Conservation (phyloP, 23 red algal genomes). For the Chondrus crispus region DNA sequence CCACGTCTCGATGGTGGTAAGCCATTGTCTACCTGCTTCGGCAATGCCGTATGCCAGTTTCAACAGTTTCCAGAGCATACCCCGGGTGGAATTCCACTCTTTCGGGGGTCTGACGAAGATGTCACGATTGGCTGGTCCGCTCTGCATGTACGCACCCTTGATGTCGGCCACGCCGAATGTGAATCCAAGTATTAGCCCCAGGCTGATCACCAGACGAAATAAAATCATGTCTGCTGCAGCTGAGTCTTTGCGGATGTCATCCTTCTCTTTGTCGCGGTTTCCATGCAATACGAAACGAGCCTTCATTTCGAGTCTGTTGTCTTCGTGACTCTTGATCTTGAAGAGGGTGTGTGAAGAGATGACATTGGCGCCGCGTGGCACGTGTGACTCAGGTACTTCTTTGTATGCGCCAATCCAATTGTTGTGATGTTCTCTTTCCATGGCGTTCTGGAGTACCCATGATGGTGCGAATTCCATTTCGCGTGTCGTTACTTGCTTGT, state of each 20-base stretch:
- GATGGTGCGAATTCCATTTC: slow-evolving; percentile 9
- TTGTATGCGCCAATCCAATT: slow-evolving; percentile 1
- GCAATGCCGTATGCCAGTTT: not conserved
- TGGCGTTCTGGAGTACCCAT: not conserved
- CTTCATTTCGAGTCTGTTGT: not conserved
- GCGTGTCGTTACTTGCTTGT: not conserved
- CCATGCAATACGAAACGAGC: slow-evolving; percentile 9
- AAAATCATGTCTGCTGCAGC: not conserved
- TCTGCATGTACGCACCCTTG: slow-evolving; percentile 2
- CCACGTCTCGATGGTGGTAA: not conserved
- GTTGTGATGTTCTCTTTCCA: not conserved
- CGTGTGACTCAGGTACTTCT: not conserved
- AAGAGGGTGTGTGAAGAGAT: not conserved
- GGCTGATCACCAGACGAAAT: slow-evolving; percentile 3
- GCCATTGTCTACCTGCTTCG: not conserved
- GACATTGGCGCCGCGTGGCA: not conserved
- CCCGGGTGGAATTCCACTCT: not conserved
- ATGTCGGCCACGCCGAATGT: not conserved
- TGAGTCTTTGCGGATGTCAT: slow-evolving; percentile 30
- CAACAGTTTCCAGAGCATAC: not conserved
- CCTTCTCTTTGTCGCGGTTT: slow-evolving; percentile 38
- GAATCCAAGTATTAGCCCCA: not conserved
- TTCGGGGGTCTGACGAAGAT: not conserved
- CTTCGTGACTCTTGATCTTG: not conserved
- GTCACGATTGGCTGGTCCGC: not conserved